Conservation (phyloP, 352 stramenopile species). For the Achlya hypogyna region DNA sequence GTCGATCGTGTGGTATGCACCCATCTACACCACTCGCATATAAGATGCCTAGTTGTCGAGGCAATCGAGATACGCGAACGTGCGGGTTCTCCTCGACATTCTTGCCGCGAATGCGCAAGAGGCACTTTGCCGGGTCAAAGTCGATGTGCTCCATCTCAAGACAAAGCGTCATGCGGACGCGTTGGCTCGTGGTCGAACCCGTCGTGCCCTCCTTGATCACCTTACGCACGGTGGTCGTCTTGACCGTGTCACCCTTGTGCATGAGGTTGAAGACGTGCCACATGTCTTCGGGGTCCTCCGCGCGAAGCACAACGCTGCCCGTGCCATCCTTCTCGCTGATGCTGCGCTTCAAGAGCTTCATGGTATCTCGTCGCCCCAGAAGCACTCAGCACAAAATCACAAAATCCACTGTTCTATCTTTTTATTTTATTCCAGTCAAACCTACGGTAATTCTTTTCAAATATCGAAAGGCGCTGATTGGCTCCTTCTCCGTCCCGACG, state of each 20-base stretch:
- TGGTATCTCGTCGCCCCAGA: conserved; percentile 22
- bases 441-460: no score
- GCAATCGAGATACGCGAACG: conserved; percentile 71
- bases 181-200: conserved; percentile 91
- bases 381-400: not conserved
- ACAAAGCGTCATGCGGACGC: conserved; percentile 92
- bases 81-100: conserved; percentile 92
- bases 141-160: conserved; percentile 95
- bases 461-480: no score
- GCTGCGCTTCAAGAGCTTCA: conserved; percentile 90
- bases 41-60: not conserved
- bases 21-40: conserved; percentile 82
- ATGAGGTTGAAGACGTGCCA: conserved; percentile 99
- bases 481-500: no score
- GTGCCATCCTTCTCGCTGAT: conserved; percentile 93
- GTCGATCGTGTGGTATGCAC: conserved; percentile 96
- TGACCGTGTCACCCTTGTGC: conserved; percentile 87
- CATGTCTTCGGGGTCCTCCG: conserved; percentile 96
- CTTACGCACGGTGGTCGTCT: conserved; percentile 96
- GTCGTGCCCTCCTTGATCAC: conserved; percentile 94
- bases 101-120: conserved; percentile 91
- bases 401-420: not conserved
- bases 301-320: conserved; percentile 86
- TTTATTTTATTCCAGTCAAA: no score
- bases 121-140: conserved; percentile 91